Evolutionary conservation across 2,329 filamentous ascomycete species (phyloP), one percentile per base, ranked within the genome.

Genomic region (Cytospora schulzeri): DNA sequence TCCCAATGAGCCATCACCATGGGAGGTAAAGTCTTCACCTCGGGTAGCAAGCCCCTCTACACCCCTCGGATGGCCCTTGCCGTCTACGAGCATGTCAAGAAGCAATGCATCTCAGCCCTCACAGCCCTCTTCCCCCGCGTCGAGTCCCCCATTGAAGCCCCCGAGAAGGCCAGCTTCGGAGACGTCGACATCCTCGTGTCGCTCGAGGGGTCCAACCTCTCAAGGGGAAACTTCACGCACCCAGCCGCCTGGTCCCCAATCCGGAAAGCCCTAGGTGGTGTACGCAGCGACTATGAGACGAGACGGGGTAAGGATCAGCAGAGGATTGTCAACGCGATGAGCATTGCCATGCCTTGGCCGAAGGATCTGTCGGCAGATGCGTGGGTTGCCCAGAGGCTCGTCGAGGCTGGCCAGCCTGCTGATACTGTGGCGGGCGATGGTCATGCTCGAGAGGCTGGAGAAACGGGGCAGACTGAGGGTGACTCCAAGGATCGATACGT

Each of bases 131-230:
- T 85, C 69, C 61, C 76, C 0, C 77, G 76, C 9, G 85, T 90
- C 5, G 82, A 80, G 0, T 80, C 83, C 0, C 87, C 90, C 0
- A 83, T 89, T 31, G 89, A 92, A 69, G 89, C 85, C 0, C 91
- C 91, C 0, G 87, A 74, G 1, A 95, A 95, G 74, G 51, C 68
- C 0, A 84, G 87, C 69, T 83, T 86, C 70, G 92, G 91, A 24
- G 92, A 95, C 68, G 77, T 96, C 45, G 91, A 95, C 74, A 80
- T 93, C 65, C 74, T 92, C 1, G 81, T 91, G 1, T 77, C 79
- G 0, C 60, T 73, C 0, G 71, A 73, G 56, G 58, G 55, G 1
- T 45, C 51, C 22, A 12, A 9, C 17, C 50, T 50, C 22, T 31
- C 35, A 28, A 17, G 26, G 4, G 31, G 15, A 6, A 45, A 24